phyloP scores from a whole-genome alignment of 1,284 basidiomycete genomes.

The Malassezia dermatis region DNA sequence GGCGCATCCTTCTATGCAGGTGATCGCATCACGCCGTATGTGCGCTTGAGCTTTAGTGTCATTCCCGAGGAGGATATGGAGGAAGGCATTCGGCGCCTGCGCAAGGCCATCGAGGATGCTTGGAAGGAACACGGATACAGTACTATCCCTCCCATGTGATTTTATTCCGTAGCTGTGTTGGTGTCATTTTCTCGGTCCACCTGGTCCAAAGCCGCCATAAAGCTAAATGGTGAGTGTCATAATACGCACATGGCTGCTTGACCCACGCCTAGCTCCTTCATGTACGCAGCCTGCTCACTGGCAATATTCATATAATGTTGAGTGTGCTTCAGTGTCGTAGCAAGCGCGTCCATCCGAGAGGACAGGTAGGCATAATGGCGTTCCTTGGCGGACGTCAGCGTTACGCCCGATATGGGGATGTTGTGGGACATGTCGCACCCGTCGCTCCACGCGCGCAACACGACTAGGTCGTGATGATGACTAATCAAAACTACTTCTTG shows the following conservation, averaged over 20 bases:
- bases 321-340: slow-evolving; percentile 11
- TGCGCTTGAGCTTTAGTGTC: slow-evolving; percentile 39
- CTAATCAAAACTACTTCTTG: slow-evolving; percentile 22
- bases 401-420: slow-evolving; percentile 1
- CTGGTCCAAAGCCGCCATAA: slow-evolving; percentile 18
- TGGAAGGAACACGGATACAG: slow-evolving; percentile 32
- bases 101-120: slow-evolving; percentile 28
- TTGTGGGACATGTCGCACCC: neutral
- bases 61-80: slow-evolving; percentile 31
- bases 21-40: slow-evolving; percentile 29
- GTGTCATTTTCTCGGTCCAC: slow-evolving; percentile 16
- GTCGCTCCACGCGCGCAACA: neutral
- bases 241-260: slow-evolving; percentile 8
- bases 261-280: slow-evolving; percentile 14
- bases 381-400: slow-evolving; percentile 14
- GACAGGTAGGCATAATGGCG: slow-evolving; percentile 18
- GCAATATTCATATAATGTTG: slow-evolving; percentile 17
- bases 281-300: slow-evolving; percentile 19
- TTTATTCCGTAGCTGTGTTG: neutral
- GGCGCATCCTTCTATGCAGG: slow-evolving; percentile 52
- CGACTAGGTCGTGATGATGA: neutral
- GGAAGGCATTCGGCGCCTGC: slow-evolving; percentile 30
- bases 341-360: slow-evolving; percentile 10
- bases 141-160: slow-evolving; percentile 7
- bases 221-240: slow-evolving; percentile 1